These are phyloP conservation scores for Irpex sp. DNA, from an alignment of 1,284 basidiomycete genomes.

Conservation along the genomic window DNA sequence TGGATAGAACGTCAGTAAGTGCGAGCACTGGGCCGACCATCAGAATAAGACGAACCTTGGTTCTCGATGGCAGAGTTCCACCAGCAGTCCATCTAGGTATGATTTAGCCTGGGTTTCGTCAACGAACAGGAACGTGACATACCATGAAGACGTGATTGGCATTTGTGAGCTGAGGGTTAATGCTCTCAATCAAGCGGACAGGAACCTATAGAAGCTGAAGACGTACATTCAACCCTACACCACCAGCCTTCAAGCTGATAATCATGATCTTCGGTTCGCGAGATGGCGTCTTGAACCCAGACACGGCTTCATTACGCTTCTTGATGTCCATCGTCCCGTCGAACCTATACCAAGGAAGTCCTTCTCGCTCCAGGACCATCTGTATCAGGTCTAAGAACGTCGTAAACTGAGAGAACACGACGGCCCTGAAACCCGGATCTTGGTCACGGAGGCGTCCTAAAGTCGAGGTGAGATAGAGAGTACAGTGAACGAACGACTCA, in stretches of 20 bases:
- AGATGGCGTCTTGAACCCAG: constrained; percentile 67
- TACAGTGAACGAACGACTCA: no score
- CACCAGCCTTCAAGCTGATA: constrained; percentile 91
- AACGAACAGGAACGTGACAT: constrained; percentile 15
- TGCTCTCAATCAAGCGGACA: constrained; percentile 2
- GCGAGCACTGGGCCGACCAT: constrained; percentile 22
- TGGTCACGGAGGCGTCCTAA: constrained; percentile 59
- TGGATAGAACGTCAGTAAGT: constrained; percentile 21
- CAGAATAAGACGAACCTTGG: constrained; percentile 59
- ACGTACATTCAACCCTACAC: constrained; percentile 83
- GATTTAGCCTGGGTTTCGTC: constrained; percentile 9
- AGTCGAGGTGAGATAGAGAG: not conserved
- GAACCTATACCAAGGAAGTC: constrained; percentile 77
- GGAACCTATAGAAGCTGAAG: not conserved
- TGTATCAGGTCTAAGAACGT: constrained; percentile 84
- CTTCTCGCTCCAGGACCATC: constrained; percentile 69
- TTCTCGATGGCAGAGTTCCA: constrained; percentile 91
- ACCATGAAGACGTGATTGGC: constrained; percentile 89
- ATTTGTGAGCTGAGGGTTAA: constrained; percentile 52
- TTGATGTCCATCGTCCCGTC: constrained; percentile 93
- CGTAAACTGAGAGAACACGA: constrained; percentile 88
- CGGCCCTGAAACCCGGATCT: constrained; percentile 79
- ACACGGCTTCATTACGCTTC: constrained; percentile 73
- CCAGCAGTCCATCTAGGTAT: constrained; percentile 86
- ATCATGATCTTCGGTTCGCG: constrained; percentile 78